Evolutionary conservation across 2,329 filamentous ascomycete genomes (phyloP), one percentile per base, ranked within the genome.

Genomic region (Hymenoscyphus fraxineus): DNA sequence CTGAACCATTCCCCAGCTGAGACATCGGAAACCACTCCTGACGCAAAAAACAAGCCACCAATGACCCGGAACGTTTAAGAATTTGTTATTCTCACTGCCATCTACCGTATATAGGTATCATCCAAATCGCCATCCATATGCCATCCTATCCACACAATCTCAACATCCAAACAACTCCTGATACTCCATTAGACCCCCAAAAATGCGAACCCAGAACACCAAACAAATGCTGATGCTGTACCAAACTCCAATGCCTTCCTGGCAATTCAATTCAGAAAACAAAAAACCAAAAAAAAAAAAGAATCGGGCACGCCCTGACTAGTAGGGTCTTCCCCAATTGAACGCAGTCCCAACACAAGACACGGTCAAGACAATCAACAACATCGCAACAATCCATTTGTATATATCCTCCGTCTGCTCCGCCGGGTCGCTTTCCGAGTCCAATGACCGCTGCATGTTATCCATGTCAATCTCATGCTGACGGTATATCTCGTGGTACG

Each of bases 331-430:
- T 13, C 71, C 71, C 71, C 70, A 72, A 62, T 72, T 70, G 57
- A 73, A 74, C 22, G 70, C 72, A 0, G 70, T 72, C 9, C 71
- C 72, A 19, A 73, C 71, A 54, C 64, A 63, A 1, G 68, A 68
- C 27, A 74, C 63, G 16, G 71, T 73, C 51, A 73, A 63, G 1
- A 65, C 65, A 27, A 74, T 66, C n/a, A 73, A 63, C 54, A 74
- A 27, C 72, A 74, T 74, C 10, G 68, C 69, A 35, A 74, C 71
- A 38, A 74, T 61, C 70, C 71, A 74, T 59, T 73, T 73, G 16
- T 67, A 71, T 16, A 74, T 57, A 59, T 73, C 72, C 60, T 72
- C 71, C 13, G 65, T 66, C 58, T 68, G 64, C 44, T 73, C 70
- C 5, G 67, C 65, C 13, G 68, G 68, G 27, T 65, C 65, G 1